These are phyloP conservation scores for Erythrobasidium yunnanense DNA, from an alignment of 768 basidiomycete genomes.

Conservation along the genomic window DNA sequence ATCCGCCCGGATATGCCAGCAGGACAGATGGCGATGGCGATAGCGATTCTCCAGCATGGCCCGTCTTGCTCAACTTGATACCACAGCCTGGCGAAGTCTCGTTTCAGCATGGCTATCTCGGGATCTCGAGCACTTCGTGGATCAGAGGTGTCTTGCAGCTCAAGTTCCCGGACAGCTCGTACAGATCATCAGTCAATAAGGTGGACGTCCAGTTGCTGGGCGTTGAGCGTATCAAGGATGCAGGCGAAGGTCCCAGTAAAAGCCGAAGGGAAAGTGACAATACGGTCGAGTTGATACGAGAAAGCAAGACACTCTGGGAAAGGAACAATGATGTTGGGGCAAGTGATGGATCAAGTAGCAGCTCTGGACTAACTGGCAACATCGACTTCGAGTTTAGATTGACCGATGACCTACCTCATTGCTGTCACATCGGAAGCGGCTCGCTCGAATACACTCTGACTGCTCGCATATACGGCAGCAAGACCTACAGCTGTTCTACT, in stretches of 20 bases:
- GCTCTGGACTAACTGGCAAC: slow-evolving; percentile 1
- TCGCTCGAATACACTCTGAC: slow-evolving; percentile 60
- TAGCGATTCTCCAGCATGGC: neutral
- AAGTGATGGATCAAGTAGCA: neutral
- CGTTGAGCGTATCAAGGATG: slow-evolving; percentile 16
- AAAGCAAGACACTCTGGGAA: slow-evolving; percentile 2
- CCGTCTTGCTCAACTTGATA: slow-evolving; percentile 44
- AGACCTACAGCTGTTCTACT: slow-evolving; percentile 31
- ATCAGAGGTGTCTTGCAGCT: slow-evolving; percentile 54
- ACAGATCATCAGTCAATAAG: neutral
- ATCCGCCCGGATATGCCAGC: neutral
- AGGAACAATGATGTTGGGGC: neutral
- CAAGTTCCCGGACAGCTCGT: slow-evolving; percentile 4
- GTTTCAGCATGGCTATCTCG: slow-evolving; percentile 77
- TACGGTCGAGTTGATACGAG: slow-evolving; percentile 12
- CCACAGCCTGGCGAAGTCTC: slow-evolving; percentile 59
- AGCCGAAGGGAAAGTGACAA: neutral
- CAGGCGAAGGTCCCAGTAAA: neutral
- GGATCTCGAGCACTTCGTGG: slow-evolving; percentile 43
- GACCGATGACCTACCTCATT: slow-evolving; percentile 67
- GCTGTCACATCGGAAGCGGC: slow-evolving; percentile 63
- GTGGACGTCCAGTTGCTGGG: slow-evolving; percentile 27
- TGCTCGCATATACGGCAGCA: slow-evolving; percentile 50
- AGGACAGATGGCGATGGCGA: neutral
- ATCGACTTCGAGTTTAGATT: slow-evolving; percentile 54